Conservation (phyloP, 177 flowering plant genomes). For the Vitis hybrid region DNA sequence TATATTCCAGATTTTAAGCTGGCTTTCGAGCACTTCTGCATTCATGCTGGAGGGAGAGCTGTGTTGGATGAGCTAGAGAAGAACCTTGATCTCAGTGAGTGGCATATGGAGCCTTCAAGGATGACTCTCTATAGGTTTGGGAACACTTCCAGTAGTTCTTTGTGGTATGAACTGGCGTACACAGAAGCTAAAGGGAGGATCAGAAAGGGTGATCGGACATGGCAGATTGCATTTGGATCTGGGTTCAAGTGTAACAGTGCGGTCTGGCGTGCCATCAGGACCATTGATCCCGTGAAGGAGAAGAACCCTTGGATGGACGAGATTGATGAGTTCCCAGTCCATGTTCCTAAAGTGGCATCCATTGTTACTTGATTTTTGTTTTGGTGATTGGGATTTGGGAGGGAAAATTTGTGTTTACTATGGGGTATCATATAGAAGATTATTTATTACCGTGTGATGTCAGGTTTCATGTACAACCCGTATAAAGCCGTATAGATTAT, state of each 20-base stretch:
- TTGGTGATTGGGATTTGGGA: too few species aligned
- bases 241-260: conserved; percentile 89
- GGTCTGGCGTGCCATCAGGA: conserved; percentile 64
- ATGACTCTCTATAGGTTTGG: conserved; percentile 82
- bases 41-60: conserved; percentile 78
- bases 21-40: conserved; percentile 83
- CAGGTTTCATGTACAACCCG: too few species aligned
- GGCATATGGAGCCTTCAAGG: conserved; percentile 90
- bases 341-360: conserved; percentile 48
- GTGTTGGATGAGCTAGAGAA: conserved; percentile 79
- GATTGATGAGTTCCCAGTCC: conserved; percentile 65
- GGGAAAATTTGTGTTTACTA: too few species aligned
- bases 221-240: conserved; percentile 90
- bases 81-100: conserved; percentile 53
- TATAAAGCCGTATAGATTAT: too few species aligned
- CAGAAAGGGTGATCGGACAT: conserved; percentile 61
- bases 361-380: conserved; percentile 15
- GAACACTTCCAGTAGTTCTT: conserved; percentile 74
- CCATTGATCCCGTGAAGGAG: conserved; percentile 58
- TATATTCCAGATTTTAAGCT: conserved; percentile 81
- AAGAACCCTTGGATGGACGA: conserved; percentile 82
- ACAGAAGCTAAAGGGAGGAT: conserved; percentile 75
- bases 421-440: too few species aligned
- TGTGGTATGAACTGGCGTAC: conserved; percentile 82
- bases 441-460: too few species aligned